Percentiles rank a stretch among this genome's conserved stretches.
These are phyloP conservation scores for Claviceps lovelessii DNA, from an alignment of 2,329 filamentous ascomycete species.

Conservation along the genomic window DNA sequence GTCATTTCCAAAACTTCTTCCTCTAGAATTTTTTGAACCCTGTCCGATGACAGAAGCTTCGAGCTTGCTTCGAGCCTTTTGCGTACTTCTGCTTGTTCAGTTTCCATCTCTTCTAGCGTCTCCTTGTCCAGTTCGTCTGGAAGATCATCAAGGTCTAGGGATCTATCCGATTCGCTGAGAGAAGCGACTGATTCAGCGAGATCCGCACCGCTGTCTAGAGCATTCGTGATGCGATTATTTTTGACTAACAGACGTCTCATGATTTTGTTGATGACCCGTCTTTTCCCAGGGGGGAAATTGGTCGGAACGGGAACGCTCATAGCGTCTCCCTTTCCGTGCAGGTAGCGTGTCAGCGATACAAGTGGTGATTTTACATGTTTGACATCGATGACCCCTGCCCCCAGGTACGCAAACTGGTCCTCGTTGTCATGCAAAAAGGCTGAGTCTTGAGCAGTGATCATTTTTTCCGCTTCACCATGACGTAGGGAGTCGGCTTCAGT, in stretches of 20 bases:
- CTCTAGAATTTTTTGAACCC: slow-evolving; percentile 39
- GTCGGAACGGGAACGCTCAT: slow-evolving; percentile 16
- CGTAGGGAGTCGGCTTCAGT: slow-evolving; percentile 3
- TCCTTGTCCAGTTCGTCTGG: slow-evolving; percentile 32
- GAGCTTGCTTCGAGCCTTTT: slow-evolving; percentile 14
- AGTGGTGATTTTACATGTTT: slow-evolving; percentile 12
- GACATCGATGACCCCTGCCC: slow-evolving; percentile 16
- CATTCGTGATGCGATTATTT: slow-evolving; percentile 10
- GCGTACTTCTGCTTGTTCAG: slow-evolving; percentile 13
- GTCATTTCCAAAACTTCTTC: slow-evolving; percentile 36
- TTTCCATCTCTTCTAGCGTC: slow-evolving; percentile 47
- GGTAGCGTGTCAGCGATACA: slow-evolving; percentile 10
- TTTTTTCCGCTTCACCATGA: neutral
- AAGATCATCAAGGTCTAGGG: slow-evolving; percentile 27
- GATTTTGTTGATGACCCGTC: slow-evolving; percentile 26
- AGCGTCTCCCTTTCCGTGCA: slow-evolving; percentile 9
- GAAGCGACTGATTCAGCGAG: slow-evolving; percentile 1
- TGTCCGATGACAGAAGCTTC: slow-evolving; percentile 17
- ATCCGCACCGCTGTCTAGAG: neutral
- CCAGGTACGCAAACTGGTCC: slow-evolving; percentile 20
- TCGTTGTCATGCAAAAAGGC: slow-evolving; percentile 10
- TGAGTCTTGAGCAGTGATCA: neutral
- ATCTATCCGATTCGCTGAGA: slow-evolving; percentile 20
- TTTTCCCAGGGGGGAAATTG: slow-evolving; percentile 26
- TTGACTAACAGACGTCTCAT: slow-evolving; percentile 26